A percentile compares a stretch with the other conserved stretches of the same genome.
Conservation (phyloP, 2,329 filamentous ascomycete genomes). For the Stagonosporopsis chrysanthemi region DNA sequence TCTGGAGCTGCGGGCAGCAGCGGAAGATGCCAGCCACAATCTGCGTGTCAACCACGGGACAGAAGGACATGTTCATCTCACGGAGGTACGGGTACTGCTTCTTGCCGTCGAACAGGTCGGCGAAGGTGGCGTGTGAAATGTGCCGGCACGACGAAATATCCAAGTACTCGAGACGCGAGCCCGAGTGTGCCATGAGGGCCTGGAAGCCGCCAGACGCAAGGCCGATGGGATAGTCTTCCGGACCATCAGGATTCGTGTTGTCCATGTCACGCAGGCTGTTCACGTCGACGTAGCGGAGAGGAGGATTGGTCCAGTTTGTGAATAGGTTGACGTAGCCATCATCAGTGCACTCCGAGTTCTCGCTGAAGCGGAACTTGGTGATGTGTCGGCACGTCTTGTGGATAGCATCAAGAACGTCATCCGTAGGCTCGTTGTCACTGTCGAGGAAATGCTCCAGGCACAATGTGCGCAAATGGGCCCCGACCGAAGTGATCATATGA, state of each 20-base stretch:
- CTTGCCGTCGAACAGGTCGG: slow-evolving; percentile 71
- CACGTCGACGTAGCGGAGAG: slow-evolving; percentile 75
- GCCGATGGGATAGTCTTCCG: slow-evolving; percentile 67
- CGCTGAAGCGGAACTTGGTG: slow-evolving; percentile 79
- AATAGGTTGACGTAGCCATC: slow-evolving; percentile 77
- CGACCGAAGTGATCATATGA: slow-evolving; percentile 67
- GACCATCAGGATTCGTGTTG: slow-evolving; percentile 70
- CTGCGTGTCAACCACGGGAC: slow-evolving; percentile 70
- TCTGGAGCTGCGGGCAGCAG: slow-evolving; percentile 65
- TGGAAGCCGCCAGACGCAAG: slow-evolving; percentile 78
- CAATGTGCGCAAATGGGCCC: slow-evolving; percentile 74
- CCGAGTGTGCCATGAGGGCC: slow-evolving; percentile 86
- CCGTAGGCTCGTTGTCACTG: slow-evolving; percentile 65
- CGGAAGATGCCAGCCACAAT: slow-evolving; percentile 70
- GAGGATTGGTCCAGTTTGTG: slow-evolving; percentile 75
- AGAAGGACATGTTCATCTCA: slow-evolving; percentile 81
- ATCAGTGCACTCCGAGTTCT: slow-evolving; percentile 79
- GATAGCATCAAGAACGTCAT: slow-evolving; percentile 70
- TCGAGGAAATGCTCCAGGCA: slow-evolving; percentile 75
- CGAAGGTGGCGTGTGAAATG: slow-evolving; percentile 75
- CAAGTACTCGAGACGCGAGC: slow-evolving; percentile 67
- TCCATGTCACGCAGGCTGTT: slow-evolving; percentile 81
- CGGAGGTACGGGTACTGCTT: slow-evolving; percentile 71
- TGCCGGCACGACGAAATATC: slow-evolving; percentile 87
- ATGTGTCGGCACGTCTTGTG: slow-evolving; percentile 73